Evolutionary conservation across 129 eudicot species (phyloP).

Genomic region (Flaveria robusta): DNA sequence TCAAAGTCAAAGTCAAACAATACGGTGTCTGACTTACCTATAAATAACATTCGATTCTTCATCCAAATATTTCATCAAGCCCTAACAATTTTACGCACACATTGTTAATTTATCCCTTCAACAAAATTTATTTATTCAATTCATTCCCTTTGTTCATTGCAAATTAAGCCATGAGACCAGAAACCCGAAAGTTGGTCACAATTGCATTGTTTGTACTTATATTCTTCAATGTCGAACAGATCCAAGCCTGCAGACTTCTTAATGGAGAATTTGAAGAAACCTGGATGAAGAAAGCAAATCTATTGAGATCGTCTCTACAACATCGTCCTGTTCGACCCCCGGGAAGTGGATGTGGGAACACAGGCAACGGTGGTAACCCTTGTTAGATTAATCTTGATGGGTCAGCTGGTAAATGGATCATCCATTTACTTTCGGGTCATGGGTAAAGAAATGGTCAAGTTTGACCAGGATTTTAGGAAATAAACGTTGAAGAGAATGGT

Average conservation of each 20-base stretch:
- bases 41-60: background rate
- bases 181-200: background rate
- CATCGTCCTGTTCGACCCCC: conserved; percentile 14
- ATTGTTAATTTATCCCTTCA: background rate
- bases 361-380: conserved; percentile 34
- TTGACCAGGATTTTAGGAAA: too few species aligned
- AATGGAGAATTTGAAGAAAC: conserved; percentile 27
- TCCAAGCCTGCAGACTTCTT: conserved; percentile 32
- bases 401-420: too few species aligned
- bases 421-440: too few species aligned
- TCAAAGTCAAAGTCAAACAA: conserved; percentile 20
- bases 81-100: background rate
- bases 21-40: background rate
- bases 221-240: conserved; percentile 16
- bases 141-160: background rate
- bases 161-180: conserved; percentile 16
- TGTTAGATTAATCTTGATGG: too few species aligned
- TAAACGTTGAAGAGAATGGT: too few species aligned
- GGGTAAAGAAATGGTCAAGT: too few species aligned
- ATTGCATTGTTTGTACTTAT: conserved; percentile 11
- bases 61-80: conserved; percentile 15
- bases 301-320: conserved; percentile 36
- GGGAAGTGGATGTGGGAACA: conserved; percentile 36
- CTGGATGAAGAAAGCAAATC: conserved; percentile 27
- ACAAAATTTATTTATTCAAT: background rate